A percentile compares a stretch with the other conserved stretches of the same genome.
These are phyloP conservation scores for Leptosphaerulina australis DNA, from an alignment of 2,329 filamentous ascomycete species.

Conservation along the genomic window DNA sequence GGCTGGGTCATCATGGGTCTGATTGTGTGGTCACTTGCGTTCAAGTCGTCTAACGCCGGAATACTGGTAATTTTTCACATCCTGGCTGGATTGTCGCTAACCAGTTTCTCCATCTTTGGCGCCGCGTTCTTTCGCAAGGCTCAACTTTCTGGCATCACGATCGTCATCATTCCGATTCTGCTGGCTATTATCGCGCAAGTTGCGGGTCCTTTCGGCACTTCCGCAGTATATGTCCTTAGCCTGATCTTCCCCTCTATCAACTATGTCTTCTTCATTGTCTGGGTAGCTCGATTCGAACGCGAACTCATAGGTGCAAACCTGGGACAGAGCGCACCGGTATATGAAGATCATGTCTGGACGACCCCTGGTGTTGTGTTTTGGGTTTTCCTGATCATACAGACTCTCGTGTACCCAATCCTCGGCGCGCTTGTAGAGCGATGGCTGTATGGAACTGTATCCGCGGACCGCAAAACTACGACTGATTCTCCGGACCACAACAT, in stretches of 20 bases:
- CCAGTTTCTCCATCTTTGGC: conserved; percentile 80
- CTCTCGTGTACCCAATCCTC: conserved; percentile 75
- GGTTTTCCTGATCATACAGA: conserved; percentile 78
- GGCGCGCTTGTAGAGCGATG: conserved; percentile 75
- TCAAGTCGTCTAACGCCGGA: conserved; percentile 51
- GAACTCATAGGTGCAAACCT: conserved; percentile 66
- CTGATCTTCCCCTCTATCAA: conserved; percentile 86
- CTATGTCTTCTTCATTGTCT: conserved; percentile 80
- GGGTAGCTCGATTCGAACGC: conserved; percentile 77
- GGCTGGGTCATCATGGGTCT: conserved; percentile 80
- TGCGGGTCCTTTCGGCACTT: conserved; percentile 66
- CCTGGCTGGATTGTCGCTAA: conserved; percentile 74
- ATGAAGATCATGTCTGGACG: conserved; percentile 58
- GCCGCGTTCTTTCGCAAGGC: conserved; percentile 85
- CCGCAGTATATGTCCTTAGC: conserved; percentile 70
- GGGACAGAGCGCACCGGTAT: conserved; percentile 62
- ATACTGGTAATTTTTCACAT: conserved; percentile 68
- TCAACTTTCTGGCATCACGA: conserved; percentile 83
- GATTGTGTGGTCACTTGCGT: conserved; percentile 67
- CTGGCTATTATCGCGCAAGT: conserved; percentile 84
- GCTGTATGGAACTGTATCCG: conserved; percentile 75
- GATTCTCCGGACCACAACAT: conserved; percentile 62
- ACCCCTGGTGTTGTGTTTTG: conserved; percentile 78
- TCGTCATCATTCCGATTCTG: conserved; percentile 73
- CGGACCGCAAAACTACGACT: conserved; percentile 53